These are phyloP conservation scores for Nakazawaea molendinolei DNA, from an alignment of 805 yeast genomes.

Conservation along the genomic window DNA sequence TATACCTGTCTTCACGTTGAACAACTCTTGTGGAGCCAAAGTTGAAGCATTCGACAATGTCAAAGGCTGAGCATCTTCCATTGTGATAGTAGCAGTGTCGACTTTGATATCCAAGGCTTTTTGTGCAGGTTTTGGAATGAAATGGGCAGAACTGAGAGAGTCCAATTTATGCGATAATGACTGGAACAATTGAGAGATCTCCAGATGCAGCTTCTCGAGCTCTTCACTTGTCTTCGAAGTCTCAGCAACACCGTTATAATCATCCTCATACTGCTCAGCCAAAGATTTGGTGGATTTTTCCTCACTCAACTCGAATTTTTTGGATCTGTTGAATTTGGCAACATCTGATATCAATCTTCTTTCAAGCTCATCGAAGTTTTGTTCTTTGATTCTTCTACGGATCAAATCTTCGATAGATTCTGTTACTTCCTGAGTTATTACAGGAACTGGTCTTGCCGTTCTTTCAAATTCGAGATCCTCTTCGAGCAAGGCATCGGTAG, in stretches of 20 bases:
- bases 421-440: conserved; percentile 83
- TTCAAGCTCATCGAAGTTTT: conserved; percentile 79
- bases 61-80: conserved; percentile 97
- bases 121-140: conserved; percentile 84
- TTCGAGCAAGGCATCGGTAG: conserved; percentile 73
- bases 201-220: conserved; percentile 67
- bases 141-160: conserved; percentile 89
- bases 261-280: conserved; percentile 90
- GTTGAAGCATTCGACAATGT: conserved; percentile 65
- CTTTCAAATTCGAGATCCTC: conserved; percentile 88
- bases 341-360: conserved; percentile 64
- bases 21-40: conserved; percentile 94
- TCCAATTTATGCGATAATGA: conserved; percentile 68
- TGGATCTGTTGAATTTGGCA: conserved; percentile 50
- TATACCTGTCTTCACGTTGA: conserved; percentile 36
- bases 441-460: conserved; percentile 93
- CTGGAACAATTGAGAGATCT: conserved; percentile 60
- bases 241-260: conserved; percentile 44
- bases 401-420: conserved; percentile 85
- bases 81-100: conserved; percentile 70
- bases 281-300: conserved; percentile 80
- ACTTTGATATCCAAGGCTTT: conserved; percentile 76
- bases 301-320: conserved; percentile 65
- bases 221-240: conserved; percentile 50
- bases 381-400: conserved; percentile 67